Conservation (phyloP, 805 yeast species). For the Starmerella scarabaei region DNA sequence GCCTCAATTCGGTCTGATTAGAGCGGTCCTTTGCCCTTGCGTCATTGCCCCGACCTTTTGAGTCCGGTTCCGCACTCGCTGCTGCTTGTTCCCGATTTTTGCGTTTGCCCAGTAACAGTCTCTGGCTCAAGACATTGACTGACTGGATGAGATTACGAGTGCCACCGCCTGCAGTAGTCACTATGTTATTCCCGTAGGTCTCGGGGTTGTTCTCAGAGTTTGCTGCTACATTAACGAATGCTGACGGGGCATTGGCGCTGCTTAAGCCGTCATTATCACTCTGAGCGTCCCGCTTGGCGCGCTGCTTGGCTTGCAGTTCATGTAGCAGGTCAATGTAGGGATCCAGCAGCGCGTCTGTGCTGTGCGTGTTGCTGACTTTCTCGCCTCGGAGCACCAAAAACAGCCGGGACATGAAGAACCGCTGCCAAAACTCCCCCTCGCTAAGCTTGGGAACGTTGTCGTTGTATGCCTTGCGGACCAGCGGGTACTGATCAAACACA, state of each 20-base stretch:
- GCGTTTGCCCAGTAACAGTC: slow-evolving; percentile 47
- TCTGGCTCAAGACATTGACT: slow-evolving; percentile 75
- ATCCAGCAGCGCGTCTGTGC: slow-evolving; percentile 78
- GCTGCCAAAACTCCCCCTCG: slow-evolving; percentile 92
- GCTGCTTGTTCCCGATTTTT: slow-evolving; percentile 20
- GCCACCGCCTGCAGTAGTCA: slow-evolving; percentile 39
- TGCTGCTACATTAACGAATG: slow-evolving; percentile 65
- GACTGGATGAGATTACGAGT: slow-evolving; percentile 64
- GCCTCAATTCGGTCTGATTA: slow-evolving; percentile 21
- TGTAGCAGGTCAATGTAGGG: slow-evolving; percentile 63
- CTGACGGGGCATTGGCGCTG: slow-evolving; percentile 35
- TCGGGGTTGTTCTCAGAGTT: slow-evolving; percentile 72
- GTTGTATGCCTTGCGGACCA: slow-evolving; percentile 74
- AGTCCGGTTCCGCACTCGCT: slow-evolving; percentile 31
- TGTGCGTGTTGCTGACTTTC: slow-evolving; percentile 54
- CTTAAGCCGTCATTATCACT: slow-evolving; percentile 4
- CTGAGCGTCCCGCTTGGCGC: slow-evolving; percentile 13
- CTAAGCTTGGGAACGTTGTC: slow-evolving; percentile 81
- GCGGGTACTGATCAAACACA: slow-evolving; percentile 84
- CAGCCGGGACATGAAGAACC: slow-evolving; percentile 82
- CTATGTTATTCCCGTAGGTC: slow-evolving; percentile 54
- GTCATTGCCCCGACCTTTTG: slow-evolving; percentile 21
- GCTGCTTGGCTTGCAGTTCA: slow-evolving; percentile 37
- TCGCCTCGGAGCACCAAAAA: slow-evolving; percentile 86
- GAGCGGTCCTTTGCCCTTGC: slow-evolving; percentile 20